A percentile compares a stretch with the other conserved stretches of the same genome.
These are phyloP conservation scores for Clitopilus hobsonii DNA, from an alignment of 768 basidiomycete species.

Conservation along the genomic window DNA sequence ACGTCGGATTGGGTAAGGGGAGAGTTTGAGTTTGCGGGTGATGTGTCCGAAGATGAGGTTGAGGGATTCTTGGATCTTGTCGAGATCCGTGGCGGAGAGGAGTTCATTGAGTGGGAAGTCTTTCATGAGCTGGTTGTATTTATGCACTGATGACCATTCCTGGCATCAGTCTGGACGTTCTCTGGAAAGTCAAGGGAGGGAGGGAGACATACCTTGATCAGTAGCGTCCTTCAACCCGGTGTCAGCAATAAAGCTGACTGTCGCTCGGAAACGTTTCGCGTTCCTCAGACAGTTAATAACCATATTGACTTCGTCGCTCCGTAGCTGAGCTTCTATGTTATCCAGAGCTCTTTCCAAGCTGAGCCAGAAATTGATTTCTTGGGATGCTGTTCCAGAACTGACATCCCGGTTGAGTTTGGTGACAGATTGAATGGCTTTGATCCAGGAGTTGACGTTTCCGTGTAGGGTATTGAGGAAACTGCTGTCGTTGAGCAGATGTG, in stretches of 20 bases:
- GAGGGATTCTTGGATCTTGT: conserved; percentile 90
- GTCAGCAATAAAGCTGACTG: conserved; percentile 96
- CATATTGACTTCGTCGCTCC: conserved; percentile 89
- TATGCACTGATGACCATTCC: conserved; percentile 62
- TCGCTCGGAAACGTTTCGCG: conserved; percentile 95
- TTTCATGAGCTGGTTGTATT: conserved; percentile 98
- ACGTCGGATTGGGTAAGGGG: conserved; percentile 94
- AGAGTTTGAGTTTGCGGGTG: conserved; percentile 92
- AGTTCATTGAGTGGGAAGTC: conserved; percentile 98
- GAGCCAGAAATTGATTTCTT: conserved; percentile 99
- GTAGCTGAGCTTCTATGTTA: conserved; percentile 86
- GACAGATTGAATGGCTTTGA: conserved; percentile 94
- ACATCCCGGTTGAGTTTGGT: conserved; percentile 96
- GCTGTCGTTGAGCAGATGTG: conserved; percentile 76
- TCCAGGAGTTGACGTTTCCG: conserved; percentile 93
- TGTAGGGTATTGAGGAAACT: conserved; percentile 92
- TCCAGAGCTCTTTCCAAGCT: conserved; percentile 92
- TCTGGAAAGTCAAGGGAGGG: not conserved
- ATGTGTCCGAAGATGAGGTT: conserved; percentile 87
- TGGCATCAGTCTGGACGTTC: not conserved
- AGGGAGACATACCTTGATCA: conserved; percentile 60
- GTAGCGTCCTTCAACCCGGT: conserved; percentile 94
- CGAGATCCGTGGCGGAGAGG: conserved; percentile 91
- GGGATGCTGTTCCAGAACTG: conserved; percentile 89
- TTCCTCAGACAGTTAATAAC: conserved; percentile 92